Conservation (phyloP, 441 rosid genomes). For the Sinapis alba region DNA sequence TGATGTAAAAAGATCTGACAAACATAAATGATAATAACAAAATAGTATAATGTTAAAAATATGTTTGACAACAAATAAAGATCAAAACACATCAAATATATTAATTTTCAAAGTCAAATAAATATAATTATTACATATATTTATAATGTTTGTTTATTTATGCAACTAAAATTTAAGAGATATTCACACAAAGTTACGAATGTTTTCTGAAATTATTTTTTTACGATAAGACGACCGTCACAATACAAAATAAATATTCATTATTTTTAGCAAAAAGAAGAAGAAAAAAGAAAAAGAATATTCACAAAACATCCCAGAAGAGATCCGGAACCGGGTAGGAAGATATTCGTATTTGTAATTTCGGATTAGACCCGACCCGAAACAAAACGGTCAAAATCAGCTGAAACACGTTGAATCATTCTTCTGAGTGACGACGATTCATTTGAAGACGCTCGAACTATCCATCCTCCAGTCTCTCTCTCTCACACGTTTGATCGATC, state of each 20-base stretch:
- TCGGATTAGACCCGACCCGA: not conserved
- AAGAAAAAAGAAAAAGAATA: not conserved
- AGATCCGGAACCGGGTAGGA: constrained; percentile 1
- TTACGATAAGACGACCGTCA: too few species aligned
- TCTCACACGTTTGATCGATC: constrained; percentile 33
- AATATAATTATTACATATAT: too few species aligned
- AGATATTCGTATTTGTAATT: not conserved
- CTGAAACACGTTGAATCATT: constrained; percentile 26
- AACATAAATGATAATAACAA: too few species aligned
- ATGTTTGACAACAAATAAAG: not conserved
- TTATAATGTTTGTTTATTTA: too few species aligned
- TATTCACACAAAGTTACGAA: not conserved
- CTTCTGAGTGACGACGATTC: constrained; percentile 29
- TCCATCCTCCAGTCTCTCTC: not conserved
- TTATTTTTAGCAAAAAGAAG: not conserved
- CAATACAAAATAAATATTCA: too few species aligned
- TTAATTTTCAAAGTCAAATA: not conserved
- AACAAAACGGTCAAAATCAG: constrained; percentile 37
- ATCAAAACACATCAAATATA: not conserved
- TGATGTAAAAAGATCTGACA: too few species aligned
- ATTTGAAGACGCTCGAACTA: constrained; percentile 3
- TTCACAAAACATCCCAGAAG: not conserved
- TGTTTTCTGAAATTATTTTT: not conserved
- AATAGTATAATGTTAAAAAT: too few species aligned
- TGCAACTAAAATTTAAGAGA: not conserved